Evolutionary conservation across 768 basidiomycete genomes (phyloP), one percentile per base, ranked within the genome.

Genomic region (Leccinum aurantiacum): DNA sequence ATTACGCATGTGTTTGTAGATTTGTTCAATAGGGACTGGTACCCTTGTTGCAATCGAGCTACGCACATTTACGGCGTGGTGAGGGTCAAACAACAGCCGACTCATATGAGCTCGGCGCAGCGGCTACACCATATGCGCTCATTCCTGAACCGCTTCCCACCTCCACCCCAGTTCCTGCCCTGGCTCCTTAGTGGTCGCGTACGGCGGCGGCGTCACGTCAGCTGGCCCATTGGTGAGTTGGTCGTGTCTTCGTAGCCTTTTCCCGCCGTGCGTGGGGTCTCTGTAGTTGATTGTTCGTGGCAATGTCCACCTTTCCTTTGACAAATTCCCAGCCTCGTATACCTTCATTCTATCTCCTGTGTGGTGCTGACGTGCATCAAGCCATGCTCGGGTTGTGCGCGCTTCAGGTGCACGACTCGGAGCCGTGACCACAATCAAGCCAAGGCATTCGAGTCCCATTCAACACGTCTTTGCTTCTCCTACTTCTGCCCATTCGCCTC

Each of bases 21-120:
- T 51, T 46, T 24, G 54, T 62, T 51, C 41, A 56, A 59, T 57
- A 57, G 67, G 67, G 66, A 68, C 67, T 50, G 67, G 68, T 63
- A 69, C 61, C 67, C 68, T 67, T 41, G 3, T 55, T 49, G 49
- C 24, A n/a, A 41, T 27, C 54, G 14, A 38, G 29, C 50, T 19
- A 31, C 15, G 57, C 49, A 19, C 44, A 13, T 49, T 53, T 53
- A 22, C 10, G 47, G 14, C 6, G 51, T 8, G 25, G 17, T 48
- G 47, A 25, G 11, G 47, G 44, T 44, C 41, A 11, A 44, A 44
- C 41, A n/a, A n/a, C n/a, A 19, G 17, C n/a, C 10, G 41, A 44
- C 9, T 10, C 38, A 4, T 17, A 38, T 7, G 38, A 17, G 15
- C 38, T 6, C 6, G 9, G 29, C 29, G 35, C 35, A 11, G 33